Conservation (phyloP, 108 stramenopile genomes). For the Nannochloropsis oceanica region DNA sequence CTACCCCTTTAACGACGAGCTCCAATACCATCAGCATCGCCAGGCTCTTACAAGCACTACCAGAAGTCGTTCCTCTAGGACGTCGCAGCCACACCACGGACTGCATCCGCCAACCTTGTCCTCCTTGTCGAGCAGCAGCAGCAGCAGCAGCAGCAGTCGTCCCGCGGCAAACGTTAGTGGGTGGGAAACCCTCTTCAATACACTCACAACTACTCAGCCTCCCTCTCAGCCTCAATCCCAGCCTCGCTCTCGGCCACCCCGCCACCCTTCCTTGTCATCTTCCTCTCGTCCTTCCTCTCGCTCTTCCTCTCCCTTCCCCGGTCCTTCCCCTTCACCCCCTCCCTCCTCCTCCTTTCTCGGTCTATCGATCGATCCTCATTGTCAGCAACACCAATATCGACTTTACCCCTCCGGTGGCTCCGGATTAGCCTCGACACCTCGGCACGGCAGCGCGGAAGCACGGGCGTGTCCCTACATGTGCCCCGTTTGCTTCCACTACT, state of each 20-base stretch:
- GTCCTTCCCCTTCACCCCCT: neutral
- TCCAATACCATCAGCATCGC: neutral
- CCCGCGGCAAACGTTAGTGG: neutral
- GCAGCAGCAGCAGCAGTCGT: neutral
- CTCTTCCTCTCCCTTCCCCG: neutral
- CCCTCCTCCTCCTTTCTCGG: neutral
- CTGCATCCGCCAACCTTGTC: too few relatives aligned
- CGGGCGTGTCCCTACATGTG: neutral
- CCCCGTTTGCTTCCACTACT: neutral
- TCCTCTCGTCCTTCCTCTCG: neutral
- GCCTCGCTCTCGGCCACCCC: neutral
- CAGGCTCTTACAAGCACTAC: neutral
- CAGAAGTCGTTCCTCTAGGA: neutral
- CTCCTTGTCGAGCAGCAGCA: too few relatives aligned
- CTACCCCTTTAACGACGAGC: neutral
- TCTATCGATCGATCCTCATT: neutral
- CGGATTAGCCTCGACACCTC: neutral
- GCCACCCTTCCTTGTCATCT: neutral
- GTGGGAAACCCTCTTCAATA: neutral
- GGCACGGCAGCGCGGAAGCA: neutral
- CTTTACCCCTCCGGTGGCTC: neutral
- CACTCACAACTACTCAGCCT: neutral
- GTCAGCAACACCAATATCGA: neutral
- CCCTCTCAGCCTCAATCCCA: neutral
- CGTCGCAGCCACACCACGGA: too few relatives aligned